Base-by-base conservation (phyloP, 2,329 filamentous ascomycete genomes). In the Fusarium sp. region DNA sequence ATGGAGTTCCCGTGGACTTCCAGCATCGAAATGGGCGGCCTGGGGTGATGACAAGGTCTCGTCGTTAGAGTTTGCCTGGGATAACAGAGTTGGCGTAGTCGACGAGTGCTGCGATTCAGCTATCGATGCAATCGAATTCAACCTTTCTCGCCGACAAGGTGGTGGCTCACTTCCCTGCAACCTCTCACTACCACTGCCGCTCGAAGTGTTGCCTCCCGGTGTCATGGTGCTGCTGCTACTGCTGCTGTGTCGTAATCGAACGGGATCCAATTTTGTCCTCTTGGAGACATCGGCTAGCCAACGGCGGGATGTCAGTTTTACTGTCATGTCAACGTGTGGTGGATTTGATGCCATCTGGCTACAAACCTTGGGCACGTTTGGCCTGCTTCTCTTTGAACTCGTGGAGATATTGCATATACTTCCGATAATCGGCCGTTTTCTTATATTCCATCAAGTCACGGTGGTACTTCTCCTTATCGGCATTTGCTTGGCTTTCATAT, bases 381-480 rank as follows among this genome's bases (percentile, higher is more conserved):
- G 87, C 83, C 77, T 95, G 91, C 78, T 92, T 92, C 52, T 90
- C 88, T 78, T 92, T 94, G 83, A 96, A 95, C 3, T 95, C 93
- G 37, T 89, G 87, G 27, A 95, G 83, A 78, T 96, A 96, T 46
- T 89, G 86, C 66, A 88, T 85, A 73, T 95, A 95, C 57, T 89
- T 87, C 63, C 86, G 88, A 78, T 90, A 94, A 55, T 91, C 86
- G 11, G 87, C 78, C 1, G 93, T 95, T 81, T 94, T 94, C 79
- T 95, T 95, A 80, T 95, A 95, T 73, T 92, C 88, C 51, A 87
- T 84, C 68, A 95, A 84, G 70, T 93, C 89, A n/a, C 87, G 85
- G 73, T 92, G 92, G 78, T 94, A 95, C 73, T 87, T 92, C 73
- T 95, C 92, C 81, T 95, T 95, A 31, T 91, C 91, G 21, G 86